phyloP scores from a whole-genome alignment of 352 stramenopile species.

The Phytopythium sindhum region DNA sequence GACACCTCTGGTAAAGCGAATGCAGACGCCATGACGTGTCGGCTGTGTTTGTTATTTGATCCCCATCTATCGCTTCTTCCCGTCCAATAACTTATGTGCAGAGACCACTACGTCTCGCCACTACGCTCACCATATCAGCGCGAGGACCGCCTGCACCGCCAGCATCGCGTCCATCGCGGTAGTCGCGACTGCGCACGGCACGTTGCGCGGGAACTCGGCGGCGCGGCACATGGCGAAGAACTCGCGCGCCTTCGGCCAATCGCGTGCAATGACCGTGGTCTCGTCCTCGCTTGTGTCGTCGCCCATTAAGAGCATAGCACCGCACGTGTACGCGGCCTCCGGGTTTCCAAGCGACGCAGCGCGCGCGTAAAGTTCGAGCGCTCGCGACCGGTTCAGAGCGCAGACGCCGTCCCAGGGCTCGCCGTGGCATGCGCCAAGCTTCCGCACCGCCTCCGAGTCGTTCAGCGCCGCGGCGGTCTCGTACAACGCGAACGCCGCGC shows the following conservation, averaged over 20 bases:
- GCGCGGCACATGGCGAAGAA: conserved; percentile 53
- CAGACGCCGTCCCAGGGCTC: conserved; percentile 62
- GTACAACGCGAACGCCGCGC: conserved; percentile 55
- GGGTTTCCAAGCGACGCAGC: conserved; percentile 53
- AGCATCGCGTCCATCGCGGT: conserved; percentile 26
- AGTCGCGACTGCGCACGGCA: conserved; percentile 50
- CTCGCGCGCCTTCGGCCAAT: conserved; percentile 39
- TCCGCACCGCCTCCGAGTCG: conserved; percentile 71
- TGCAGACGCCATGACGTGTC: background rate
- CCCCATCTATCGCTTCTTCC: background rate
- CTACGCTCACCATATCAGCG: background rate
- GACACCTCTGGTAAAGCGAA: background rate
- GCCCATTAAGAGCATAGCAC: conserved; percentile 47
- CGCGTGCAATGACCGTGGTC: conserved; percentile 14
- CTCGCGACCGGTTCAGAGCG: conserved; percentile 37
- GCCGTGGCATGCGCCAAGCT: conserved; percentile 58
- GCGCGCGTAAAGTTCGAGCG: conserved; percentile 49
- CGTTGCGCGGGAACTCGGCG: conserved; percentile 53
- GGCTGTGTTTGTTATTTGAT: background rate
- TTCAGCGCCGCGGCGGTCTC: conserved; percentile 49
- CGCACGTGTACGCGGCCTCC: conserved; percentile 63
- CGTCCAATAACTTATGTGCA: conserved; percentile 1
- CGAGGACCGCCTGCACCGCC: background rate
- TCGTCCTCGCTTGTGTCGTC: conserved; percentile 22
- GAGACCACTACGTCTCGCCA: too few relatives aligned